Conservation (phyloP, 2,329 filamentous ascomycete species). For the Xylariales sp. region DNA sequence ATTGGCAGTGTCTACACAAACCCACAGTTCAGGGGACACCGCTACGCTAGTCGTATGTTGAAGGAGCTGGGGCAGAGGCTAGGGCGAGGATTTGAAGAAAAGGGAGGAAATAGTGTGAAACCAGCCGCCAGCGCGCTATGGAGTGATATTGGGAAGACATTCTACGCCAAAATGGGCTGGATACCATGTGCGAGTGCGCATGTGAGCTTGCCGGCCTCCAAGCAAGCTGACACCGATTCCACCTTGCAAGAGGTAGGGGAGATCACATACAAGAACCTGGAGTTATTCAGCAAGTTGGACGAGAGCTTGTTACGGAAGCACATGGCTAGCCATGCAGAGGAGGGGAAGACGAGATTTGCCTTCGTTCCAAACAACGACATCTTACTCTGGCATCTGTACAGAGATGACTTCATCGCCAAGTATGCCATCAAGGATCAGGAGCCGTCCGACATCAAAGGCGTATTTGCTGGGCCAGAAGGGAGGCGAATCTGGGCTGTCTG, state of each 20-base stretch:
- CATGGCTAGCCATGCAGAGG: conserved; percentile 35
- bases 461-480: conserved; percentile 50
- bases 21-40: conserved; percentile 59
- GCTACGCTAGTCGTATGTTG: conserved; percentile 77
- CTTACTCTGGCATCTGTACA: conserved; percentile 71
- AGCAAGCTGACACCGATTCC: conserved; percentile 14
- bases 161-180: conserved; percentile 78
- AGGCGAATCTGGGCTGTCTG: conserved; percentile 70
- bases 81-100: conserved; percentile 4
- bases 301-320: conserved; percentile 54
- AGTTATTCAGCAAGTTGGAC: conserved; percentile 58
- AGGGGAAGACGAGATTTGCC: conserved; percentile 52
- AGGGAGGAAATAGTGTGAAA: conserved; percentile 17
- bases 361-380: conserved; percentile 63
- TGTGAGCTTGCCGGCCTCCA: conserved; percentile 50
- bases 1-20: conserved; percentile 77
- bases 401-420: conserved; percentile 72
- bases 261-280: conserved; percentile 57
- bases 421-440: conserved; percentile 45
- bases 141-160: conserved; percentile 80
- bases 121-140: conserved; percentile 71
- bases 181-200: conserved; percentile 68
- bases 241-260: conserved; percentile 27
- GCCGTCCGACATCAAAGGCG: conserved; percentile 56
- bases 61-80: conserved; percentile 47